A percentile compares a stretch with the other conserved stretches of the same genome.
These are phyloP conservation scores for Ampelocalamus luodianensis DNA, from an alignment of 176 grass and related monocot genomes.

Conservation along the genomic window DNA sequence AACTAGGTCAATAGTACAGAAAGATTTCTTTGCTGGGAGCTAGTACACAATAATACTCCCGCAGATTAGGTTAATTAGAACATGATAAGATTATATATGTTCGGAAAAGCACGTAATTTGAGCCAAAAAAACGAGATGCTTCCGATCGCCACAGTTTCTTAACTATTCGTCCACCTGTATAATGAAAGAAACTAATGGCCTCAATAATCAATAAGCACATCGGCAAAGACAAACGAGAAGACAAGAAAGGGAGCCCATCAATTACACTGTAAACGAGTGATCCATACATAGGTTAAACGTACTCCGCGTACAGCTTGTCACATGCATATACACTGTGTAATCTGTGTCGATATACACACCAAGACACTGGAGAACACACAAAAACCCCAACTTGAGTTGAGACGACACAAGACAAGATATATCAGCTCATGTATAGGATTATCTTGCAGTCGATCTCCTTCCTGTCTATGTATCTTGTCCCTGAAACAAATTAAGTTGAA, in stretches of 20 bases:
- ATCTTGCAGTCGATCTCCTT: not conserved
- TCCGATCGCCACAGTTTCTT: not conserved
- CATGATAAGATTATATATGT: not conserved
- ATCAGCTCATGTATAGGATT: conserved; percentile 11
- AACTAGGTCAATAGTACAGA: not conserved
- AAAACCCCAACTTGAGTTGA: conserved; percentile 26
- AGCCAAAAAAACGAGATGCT: conserved; percentile 29
- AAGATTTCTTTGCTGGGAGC: not conserved
- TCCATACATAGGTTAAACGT: not conserved
- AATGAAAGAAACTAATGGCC: not conserved
- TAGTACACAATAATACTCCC: conserved; percentile 1
- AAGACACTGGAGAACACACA: not conserved
- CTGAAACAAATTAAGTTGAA: conserved; percentile 31
- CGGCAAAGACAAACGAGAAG: not conserved
- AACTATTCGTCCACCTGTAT: not conserved
- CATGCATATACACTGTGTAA: conserved; percentile 25
- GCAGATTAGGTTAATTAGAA: conserved; percentile 25
- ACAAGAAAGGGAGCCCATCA: not conserved
- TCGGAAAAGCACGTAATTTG: not conserved
- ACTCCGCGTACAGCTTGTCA: conserved; percentile 16
- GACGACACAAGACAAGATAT: not conserved
- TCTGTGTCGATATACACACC: not conserved
- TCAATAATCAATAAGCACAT: not conserved
- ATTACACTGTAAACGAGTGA: conserved; percentile 31
- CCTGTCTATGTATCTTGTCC: conserved; percentile 52